phyloP scores from a whole-genome alignment of 2,329 filamentous ascomycete genomes.

The Cladosporium sp. region DNA sequence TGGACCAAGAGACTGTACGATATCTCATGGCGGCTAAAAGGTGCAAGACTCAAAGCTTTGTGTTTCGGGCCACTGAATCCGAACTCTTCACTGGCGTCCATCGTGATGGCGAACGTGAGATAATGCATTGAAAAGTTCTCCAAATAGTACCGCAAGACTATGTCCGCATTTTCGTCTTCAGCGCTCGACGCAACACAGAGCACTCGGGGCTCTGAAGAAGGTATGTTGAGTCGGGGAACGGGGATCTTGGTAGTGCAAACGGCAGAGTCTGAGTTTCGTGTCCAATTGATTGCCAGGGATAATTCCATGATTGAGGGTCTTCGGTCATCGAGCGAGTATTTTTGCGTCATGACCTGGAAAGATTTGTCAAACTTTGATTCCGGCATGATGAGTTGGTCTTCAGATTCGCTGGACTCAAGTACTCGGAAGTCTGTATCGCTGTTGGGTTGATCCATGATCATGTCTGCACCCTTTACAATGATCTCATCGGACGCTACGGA shows the following conservation, averaged over 20 bases:
- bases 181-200: conserved; percentile 52
- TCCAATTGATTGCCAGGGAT: conserved; percentile 75
- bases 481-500: conserved; percentile 72
- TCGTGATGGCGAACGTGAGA: conserved; percentile 84
- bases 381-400: conserved; percentile 23
- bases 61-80: conserved; percentile 89
- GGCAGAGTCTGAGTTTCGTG: conserved; percentile 49
- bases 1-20: conserved; percentile 73
- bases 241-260: conserved; percentile 65
- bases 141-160: conserved; percentile 65
- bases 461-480: conserved; percentile 62
- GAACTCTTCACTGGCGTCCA: conserved; percentile 92
- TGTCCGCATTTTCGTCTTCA: conserved; percentile 22
- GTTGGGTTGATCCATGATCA: conserved; percentile 62
- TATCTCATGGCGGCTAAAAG: conserved; percentile 73
- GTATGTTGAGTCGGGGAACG: conserved; percentile 76
- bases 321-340: conserved; percentile 78
- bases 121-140: conserved; percentile 96
- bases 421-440: conserved; percentile 61
- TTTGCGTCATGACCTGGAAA: conserved; percentile 65
- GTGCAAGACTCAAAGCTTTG: conserved; percentile 75
- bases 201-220: conserved; percentile 83
- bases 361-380: conserved; percentile 20
- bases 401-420: conserved; percentile 15
- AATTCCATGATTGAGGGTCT: conserved; percentile 73